phyloP scores from a whole-genome alignment of 1,139 yeast species.

The Yamadazyma songkhlaensis region DNA sequence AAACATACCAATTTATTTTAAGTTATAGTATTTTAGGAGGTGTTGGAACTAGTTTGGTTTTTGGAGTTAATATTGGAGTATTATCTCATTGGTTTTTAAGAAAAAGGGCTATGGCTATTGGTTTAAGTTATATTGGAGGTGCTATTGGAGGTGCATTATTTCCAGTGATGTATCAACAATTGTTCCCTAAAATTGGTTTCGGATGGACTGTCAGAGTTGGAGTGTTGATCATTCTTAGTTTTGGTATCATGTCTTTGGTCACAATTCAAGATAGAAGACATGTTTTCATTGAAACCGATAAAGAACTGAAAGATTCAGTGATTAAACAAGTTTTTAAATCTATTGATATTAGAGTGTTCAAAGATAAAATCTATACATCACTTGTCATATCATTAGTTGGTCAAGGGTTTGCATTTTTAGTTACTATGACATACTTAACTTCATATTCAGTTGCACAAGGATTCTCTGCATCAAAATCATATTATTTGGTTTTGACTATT shows the following conservation, averaged over 20 bases:
- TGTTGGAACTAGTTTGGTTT: slow-evolving; percentile 53
- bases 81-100: slow-evolving; percentile 62
- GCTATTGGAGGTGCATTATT: slow-evolving; percentile 61
- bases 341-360: slow-evolving; percentile 25
- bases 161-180: slow-evolving; percentile 51
- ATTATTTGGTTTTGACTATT: slow-evolving; percentile 41
- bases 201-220: slow-evolving; percentile 61
- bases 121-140: slow-evolving; percentile 61
- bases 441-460: slow-evolving; percentile 49
- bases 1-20: slow-evolving; percentile 58
- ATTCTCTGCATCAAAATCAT: slow-evolving; percentile 37
- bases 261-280: slow-evolving; percentile 41
- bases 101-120: slow-evolving; percentile 55
- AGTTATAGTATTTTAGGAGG: slow-evolving; percentile 60
- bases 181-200: slow-evolving; percentile 50
- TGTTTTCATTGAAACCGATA: slow-evolving; percentile 7
- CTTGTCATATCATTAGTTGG: slow-evolving; percentile 28
- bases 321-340: slow-evolving; percentile 18
- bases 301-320: slow-evolving; percentile 6
- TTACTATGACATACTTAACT: slow-evolving; percentile 49
- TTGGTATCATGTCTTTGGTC: slow-evolving; percentile 33
- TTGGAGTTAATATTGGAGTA: slow-evolving; percentile 58
- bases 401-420: slow-evolving; percentile 44
- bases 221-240: slow-evolving; percentile 46
- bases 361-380: slow-evolving; percentile 22